Base-by-base conservation (phyloP, 2,329 filamentous ascomycete species). In the Neonectria hederae region DNA sequence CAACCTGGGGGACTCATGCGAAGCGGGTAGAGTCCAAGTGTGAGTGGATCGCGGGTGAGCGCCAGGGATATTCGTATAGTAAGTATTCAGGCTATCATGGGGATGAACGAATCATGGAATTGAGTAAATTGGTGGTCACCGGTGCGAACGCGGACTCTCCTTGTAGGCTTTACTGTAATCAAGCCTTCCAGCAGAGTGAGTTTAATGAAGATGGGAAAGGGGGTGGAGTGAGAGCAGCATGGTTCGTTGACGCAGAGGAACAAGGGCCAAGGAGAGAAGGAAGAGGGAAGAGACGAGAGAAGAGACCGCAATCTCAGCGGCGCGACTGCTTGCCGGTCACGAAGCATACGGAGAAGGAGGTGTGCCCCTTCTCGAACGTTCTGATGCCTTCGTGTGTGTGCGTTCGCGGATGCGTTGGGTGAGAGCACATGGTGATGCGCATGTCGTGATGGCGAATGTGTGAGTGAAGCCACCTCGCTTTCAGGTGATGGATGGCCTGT, bases 21-120 rank as follows among this genome's bases (percentile, higher is more conserved):
- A 56, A 62, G 70, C 70, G 70, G 68, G 62, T 70, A 51, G 55
- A 45, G 32, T n/a, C 28, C 35, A 52, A 49, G 63, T 54, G 59
- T 57, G 67, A 54, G 70, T 72, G 70, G 68, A 70, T 59, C 70
- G 62, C 66, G 69, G 70, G 63, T 70, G 69, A 72, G 63, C 54
- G 59, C 65, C 54, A 63, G 57, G 61, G 62, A 59, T 59, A 63
- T 38, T 35, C 14, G 28, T 28, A n/a, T 14, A 38, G 35, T 2
- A 30, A 9, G 28, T 35, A n/a, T n/a, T 38, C 35, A 17, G 40
- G 60, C 59, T 59, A 65, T 64, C 61, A 59, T 42, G 54, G 49
- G 46, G 48, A 63, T 63, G 61, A n/a, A n/a, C n/a, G n/a, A 59
- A 59, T 63, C 55, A 63, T 59, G 55, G 35, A 59, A 55, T 59